phyloP scores from a whole-genome alignment of 2,329 filamentous ascomycete species.

The Aureobasidium namibiae region DNA sequence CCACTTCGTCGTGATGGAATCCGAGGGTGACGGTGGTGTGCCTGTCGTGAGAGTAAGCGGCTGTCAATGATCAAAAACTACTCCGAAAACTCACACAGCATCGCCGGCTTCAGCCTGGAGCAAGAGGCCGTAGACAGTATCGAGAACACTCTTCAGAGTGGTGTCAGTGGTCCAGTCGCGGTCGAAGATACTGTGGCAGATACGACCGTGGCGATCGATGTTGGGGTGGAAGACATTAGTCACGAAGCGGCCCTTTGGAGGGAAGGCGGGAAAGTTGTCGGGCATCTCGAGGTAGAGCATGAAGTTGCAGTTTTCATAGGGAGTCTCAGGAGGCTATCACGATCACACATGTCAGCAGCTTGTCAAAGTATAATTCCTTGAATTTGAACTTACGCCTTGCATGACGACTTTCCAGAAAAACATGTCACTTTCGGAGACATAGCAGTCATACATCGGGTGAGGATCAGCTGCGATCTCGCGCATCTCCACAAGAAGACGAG shows the following conservation, averaged over 20 bases:
- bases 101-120: constrained; percentile 27
- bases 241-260: constrained; percentile 29
- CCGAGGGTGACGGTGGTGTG: constrained; percentile 27
- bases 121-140: constrained; percentile 29
- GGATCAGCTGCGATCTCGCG: constrained; percentile 23
- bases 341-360: not conserved
- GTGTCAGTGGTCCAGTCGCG: constrained; percentile 31
- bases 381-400: constrained; percentile 18
- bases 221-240: constrained; percentile 33
- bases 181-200: constrained; percentile 29
- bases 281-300: constrained; percentile 30
- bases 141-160: constrained; percentile 25
- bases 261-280: constrained; percentile 28
- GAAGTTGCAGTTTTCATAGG: constrained; percentile 28
- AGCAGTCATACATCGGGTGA: constrained; percentile 31
- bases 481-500: constrained; percentile 28
- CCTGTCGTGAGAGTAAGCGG: not conserved
- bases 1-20: constrained; percentile 27
- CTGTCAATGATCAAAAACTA: too few relatives aligned
- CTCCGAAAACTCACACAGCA: constrained; percentile 17
- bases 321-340: constrained; percentile 20
- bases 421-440: constrained; percentile 32
- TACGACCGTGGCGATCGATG: constrained; percentile 29
- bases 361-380: not conserved
- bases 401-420: constrained; percentile 35